Evolutionary conservation across 768 basidiomycete genomes (phyloP).

Genomic region (Russula brevipes): DNA sequence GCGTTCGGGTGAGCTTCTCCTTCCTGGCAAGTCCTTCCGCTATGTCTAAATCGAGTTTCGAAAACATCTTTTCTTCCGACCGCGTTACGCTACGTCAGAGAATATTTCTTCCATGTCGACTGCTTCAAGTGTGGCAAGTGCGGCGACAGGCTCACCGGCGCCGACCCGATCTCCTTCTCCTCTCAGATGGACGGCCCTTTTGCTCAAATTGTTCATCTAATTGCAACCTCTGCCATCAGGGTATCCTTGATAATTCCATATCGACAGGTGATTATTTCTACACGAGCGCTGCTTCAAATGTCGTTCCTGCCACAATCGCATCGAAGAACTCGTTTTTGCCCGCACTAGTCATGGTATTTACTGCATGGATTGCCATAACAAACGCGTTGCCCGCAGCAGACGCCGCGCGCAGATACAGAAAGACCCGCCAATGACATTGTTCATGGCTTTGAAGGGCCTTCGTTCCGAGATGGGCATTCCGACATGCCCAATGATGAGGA

Average conservation of each 20-base stretch:
- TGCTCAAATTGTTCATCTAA: constrained; percentile 90
- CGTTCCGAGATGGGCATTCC: too few species aligned
- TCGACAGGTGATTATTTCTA: constrained; percentile 99
- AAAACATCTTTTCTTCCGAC: not conserved
- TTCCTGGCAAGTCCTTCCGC: not conserved
- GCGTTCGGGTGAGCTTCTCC: constrained; percentile 71
- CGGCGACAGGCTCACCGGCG: constrained; percentile 73
- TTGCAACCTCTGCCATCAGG: constrained; percentile 90
- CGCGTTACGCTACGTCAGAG: constrained; percentile 41
- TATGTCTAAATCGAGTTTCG: not conserved
- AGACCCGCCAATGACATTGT: constrained; percentile 27
- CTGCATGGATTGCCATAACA: constrained; percentile 98
- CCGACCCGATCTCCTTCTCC: constrained; percentile 92
- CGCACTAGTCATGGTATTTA: constrained; percentile 98
- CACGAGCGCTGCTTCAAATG: constrained; percentile 98
- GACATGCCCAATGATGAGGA: too few species aligned
- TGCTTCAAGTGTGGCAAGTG: constrained; percentile 99
- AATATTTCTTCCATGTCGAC: constrained; percentile 91
- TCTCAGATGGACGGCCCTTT: constrained; percentile 97
- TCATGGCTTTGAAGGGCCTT: too few species aligned
- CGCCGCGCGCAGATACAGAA: constrained; percentile 87
- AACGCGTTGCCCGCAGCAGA: constrained; percentile 89
- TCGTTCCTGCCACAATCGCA: constrained; percentile 87
- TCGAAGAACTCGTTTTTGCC: constrained; percentile 97
- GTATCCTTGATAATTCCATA: constrained; percentile 97